A percentile compares a stretch with the other conserved stretches of the same genome.
phyloP scores from a whole-genome alignment of 2,329 filamentous ascomycete species.

The Epichloe amarillans region DNA sequence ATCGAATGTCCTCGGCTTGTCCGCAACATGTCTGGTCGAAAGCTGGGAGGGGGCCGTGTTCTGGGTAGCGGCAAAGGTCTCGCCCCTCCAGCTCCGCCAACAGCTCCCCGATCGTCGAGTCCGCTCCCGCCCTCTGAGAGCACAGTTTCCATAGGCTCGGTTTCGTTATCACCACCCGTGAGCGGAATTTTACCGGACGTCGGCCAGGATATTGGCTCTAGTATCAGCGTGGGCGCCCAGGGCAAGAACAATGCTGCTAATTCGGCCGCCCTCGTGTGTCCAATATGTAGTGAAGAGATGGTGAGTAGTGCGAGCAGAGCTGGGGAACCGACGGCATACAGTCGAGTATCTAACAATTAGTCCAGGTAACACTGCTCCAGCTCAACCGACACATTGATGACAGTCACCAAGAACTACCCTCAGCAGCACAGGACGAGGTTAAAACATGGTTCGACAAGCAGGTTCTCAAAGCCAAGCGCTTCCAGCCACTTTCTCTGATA shows the following conservation, averaged over 20 bases:
- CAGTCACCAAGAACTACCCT: conserved; percentile 76
- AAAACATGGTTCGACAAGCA: conserved; percentile 96
- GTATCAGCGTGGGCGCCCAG: conserved; percentile 53
- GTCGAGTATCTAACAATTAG: not conserved
- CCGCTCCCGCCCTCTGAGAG: conserved; percentile 49
- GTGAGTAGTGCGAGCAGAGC: conserved; percentile 32
- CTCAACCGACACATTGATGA: conserved; percentile 81
- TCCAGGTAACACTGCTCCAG: conserved; percentile 77
- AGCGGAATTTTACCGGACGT: conserved; percentile 54
- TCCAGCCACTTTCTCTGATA: conserved; percentile 79
- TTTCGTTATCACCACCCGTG: conserved; percentile 46
- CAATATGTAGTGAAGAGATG: conserved; percentile 99
- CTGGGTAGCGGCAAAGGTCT: conserved; percentile 77
- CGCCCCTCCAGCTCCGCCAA: conserved; percentile 42
- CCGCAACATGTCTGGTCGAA: conserved; percentile 60
- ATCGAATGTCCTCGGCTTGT: not conserved
- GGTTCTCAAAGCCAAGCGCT: conserved; percentile 83
- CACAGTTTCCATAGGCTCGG: conserved; percentile 65
- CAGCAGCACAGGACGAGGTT: conserved; percentile 81
- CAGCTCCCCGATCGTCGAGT: conserved; percentile 32
- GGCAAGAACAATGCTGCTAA: conserved; percentile 35
- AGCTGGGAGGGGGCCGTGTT: conserved; percentile 83
- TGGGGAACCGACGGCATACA: not conserved
- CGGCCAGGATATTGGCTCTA: conserved; percentile 66
- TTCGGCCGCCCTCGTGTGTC: conserved; percentile 64